Conservation (phyloP, 345 rosid genomes). For the Euclidium syriacum region DNA sequence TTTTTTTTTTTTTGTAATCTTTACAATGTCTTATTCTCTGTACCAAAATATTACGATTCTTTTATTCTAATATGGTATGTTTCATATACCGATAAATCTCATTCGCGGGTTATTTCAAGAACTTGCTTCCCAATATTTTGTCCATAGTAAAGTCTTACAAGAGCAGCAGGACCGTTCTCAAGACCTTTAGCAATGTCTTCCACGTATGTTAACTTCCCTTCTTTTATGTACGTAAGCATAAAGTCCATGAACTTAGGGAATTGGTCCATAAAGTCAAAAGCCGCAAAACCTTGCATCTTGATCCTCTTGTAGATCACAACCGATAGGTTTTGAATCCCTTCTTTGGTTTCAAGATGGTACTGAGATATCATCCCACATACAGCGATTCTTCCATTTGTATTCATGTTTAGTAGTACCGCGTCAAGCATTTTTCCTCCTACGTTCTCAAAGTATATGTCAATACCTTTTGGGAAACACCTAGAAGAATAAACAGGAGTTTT, state of each 20-base stretch:
- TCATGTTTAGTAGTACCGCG: slow-evolving; percentile 42
- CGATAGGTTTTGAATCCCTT: slow-evolving; percentile 24
- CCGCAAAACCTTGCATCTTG: slow-evolving; percentile 35
- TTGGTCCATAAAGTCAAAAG: slow-evolving; percentile 13
- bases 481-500: no score
- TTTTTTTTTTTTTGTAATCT: no score
- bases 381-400: slow-evolving; percentile 31
- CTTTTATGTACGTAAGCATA: slow-evolving; percentile 34
- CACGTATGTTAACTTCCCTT: slow-evolving; percentile 31
- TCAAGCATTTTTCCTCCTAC: slow-evolving; percentile 53
- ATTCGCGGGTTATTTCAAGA: slow-evolving; percentile 30
- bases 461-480: slow-evolving; percentile 47
- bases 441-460: slow-evolving; percentile 50
- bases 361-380: slow-evolving; percentile 47
- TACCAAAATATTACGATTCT: neutral
- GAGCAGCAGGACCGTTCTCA: slow-evolving; percentile 42
- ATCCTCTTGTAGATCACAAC: slow-evolving; percentile 23
- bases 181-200: slow-evolving; percentile 53
- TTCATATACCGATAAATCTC: no score
- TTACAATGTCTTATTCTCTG: no score
- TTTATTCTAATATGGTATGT: neutral
- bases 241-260: slow-evolving; percentile 33
- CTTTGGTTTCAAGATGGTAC: slow-evolving; percentile 31
- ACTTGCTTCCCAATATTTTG: slow-evolving; percentile 43
- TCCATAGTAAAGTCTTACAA: slow-evolving; percentile 37